These are phyloP conservation scores for Aphelidium insulamus DNA, from an alignment of 371 early-diverging fungal genomes.

Conservation along the genomic window DNA sequence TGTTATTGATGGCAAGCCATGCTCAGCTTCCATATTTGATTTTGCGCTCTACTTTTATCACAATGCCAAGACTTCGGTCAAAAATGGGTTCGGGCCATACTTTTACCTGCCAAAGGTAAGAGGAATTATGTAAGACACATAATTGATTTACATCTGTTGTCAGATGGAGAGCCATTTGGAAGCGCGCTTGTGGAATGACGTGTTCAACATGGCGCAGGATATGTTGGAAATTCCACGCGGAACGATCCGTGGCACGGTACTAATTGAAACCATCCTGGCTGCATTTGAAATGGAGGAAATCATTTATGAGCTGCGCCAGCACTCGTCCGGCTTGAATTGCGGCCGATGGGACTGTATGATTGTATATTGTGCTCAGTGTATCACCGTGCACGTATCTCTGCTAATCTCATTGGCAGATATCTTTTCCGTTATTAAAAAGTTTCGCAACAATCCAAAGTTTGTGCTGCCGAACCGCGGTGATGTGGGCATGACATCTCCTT, in stretches of 20 bases:
- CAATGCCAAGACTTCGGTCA: slow-evolving; percentile 58
- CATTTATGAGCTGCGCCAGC: slow-evolving; percentile 86
- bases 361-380: too few species aligned
- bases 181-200: slow-evolving; percentile 72
- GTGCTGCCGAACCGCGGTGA: slow-evolving; percentile 72
- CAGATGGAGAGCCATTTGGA: not conserved
- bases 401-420: too few species aligned
- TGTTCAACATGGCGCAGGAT: slow-evolving; percentile 83
- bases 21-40: slow-evolving; percentile 80
- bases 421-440: slow-evolving; percentile 85
- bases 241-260: slow-evolving; percentile 81
- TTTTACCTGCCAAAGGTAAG: slow-evolving; percentile 85
- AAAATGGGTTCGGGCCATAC: slow-evolving; percentile 80
- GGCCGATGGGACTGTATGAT: slow-evolving; percentile 97
- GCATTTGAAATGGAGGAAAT: slow-evolving; percentile 96
- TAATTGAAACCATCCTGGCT: slow-evolving; percentile 90
- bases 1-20: slow-evolving; percentile 67
- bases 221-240: slow-evolving; percentile 67
- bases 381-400: too few species aligned
- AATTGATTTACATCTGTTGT: not conserved
- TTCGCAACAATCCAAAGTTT: slow-evolving; percentile 59
- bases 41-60: slow-evolving; percentile 91
- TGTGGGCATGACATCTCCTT: slow-evolving; percentile 80
- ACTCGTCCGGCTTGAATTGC: slow-evolving; percentile 89
- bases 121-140: not conserved